These are phyloP conservation scores for Mimosa pudica DNA, from an alignment of 306 rosid species.

Conservation along the genomic window DNA sequence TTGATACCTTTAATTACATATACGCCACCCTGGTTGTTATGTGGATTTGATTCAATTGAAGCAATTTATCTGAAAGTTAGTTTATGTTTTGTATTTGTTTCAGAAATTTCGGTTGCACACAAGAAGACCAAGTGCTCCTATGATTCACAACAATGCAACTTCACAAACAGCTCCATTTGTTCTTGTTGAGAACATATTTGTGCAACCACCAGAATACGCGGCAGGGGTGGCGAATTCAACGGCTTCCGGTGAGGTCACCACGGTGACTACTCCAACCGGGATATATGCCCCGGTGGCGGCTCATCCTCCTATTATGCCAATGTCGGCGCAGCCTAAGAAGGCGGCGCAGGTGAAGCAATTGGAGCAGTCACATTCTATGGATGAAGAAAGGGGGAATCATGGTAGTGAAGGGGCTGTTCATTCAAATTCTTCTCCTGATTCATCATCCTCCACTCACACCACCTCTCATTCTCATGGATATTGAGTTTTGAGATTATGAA, in stretches of 20 bases:
- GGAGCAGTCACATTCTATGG: conserved; percentile 41
- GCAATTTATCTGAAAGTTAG: not conserved
- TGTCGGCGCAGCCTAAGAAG: conserved; percentile 29
- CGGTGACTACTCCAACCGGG: conserved; percentile 40
- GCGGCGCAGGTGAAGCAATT: conserved; percentile 34
- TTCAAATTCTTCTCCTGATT: conserved; percentile 73
- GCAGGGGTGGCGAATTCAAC: conserved; percentile 42
- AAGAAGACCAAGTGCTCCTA: conserved; percentile 57
- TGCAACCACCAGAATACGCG: conserved; percentile 74
- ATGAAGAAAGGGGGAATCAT: conserved; percentile 60
- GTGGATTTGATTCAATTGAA: not conserved
- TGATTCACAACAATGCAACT: conserved; percentile 48
- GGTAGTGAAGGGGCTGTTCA: conserved; percentile 52
- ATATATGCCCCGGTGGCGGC: conserved; percentile 74
- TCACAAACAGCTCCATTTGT: conserved; percentile 64
- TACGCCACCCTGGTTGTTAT: too few relatives aligned
- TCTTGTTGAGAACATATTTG: conserved; percentile 81
- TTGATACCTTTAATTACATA: too few relatives aligned
- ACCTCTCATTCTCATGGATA: conserved; percentile 49
- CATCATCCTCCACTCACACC: conserved; percentile 77
- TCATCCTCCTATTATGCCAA: not conserved
- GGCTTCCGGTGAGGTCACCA: conserved; percentile 46
- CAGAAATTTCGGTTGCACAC: conserved; percentile 91
- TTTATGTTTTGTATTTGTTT: not conserved
- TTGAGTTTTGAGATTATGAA: conserved; percentile 38